Percentiles rank a stretch among this genome's conserved stretches.
Conservation (phyloP, 2,329 filamentous ascomycete species). For the Fusarium odoratissimum region DNA sequence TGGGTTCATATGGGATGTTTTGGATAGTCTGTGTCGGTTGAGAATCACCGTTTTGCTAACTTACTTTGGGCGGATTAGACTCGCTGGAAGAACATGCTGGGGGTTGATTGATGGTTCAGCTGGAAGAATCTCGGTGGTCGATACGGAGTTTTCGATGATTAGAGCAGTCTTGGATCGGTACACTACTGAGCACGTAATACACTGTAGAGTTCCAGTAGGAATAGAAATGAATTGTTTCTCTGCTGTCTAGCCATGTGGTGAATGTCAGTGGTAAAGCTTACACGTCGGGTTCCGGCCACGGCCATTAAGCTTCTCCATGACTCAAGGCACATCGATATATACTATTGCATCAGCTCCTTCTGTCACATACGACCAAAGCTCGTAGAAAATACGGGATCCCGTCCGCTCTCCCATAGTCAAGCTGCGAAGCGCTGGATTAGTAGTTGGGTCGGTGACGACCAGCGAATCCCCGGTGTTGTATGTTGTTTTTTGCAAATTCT, state of each 20-base stretch:
- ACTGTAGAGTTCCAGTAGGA: not conserved
- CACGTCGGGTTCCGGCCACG: not conserved
- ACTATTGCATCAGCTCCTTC: rapidly evolving
- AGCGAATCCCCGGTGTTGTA: conserved; percentile 2
- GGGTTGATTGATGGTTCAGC: rapidly evolving
- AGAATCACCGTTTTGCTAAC: not conserved
- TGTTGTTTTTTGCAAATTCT: not conserved
- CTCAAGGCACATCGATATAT: rapidly evolving
- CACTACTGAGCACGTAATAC: not conserved
- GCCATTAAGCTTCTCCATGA: not conserved
- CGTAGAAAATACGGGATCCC: not conserved
- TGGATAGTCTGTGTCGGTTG: not conserved
- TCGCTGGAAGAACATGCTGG: not conserved
- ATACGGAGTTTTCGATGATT: not conserved
- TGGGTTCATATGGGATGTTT: not conserved
- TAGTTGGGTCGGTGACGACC: not conserved
- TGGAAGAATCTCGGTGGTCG: not conserved
- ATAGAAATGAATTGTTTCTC: not conserved
- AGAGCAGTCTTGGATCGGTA: not conserved
- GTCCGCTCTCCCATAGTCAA: not conserved
- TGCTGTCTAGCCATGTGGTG: not conserved
- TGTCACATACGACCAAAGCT: not conserved
- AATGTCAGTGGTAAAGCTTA: not conserved
- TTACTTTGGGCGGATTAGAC: not conserved
- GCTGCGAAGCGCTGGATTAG: not conserved